Base-by-base conservation (phyloP, 176 grass and related monocot species). In the Oryza nivara region DNA sequence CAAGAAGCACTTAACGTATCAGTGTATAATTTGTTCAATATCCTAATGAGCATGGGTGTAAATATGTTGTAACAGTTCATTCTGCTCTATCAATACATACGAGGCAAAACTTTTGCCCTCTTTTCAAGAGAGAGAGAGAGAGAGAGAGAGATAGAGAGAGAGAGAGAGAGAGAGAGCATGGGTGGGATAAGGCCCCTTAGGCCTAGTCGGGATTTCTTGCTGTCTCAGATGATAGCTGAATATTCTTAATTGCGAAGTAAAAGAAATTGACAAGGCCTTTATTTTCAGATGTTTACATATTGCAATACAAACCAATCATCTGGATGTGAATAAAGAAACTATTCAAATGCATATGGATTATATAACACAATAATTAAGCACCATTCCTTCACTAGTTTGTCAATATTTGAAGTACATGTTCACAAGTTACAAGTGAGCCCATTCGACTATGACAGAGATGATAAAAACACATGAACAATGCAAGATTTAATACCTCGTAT, bases 401-500 rank as follows among this genome's bases (percentile, higher is more conserved):
- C 25, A 49, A 6, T 2, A 12, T 70, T 69, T 35, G 68, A 46
- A 20, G 19, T 78, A 47, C 32, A 68, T 49, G 22, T 84, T 32
- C 80, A n/a, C 20, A 72, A 60, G 25, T 0, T 15, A 60, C 19
- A 60, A 60, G 56, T 60, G 19, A 46, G 64, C 1, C 23, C 20
- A 75, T 80, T 85, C 20, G 47, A 75, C 16, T 70, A 52, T 30
- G 20, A 74, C 45, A 67, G 19, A 41, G 10, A 80, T 56, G 51
- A n/a, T 28, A n/a, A 52, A 30, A 72, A 80, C 20, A 65, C 28
- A 13, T 79, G 40, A 66, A n/a, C 11, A 3, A 88, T 5, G 35
- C 35, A 36, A 36, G 35, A 36, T 36, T 36, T 36, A 36, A 70
- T 90, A 92, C 92, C 86, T 92, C 15, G 85, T 90, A 81, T 94